These are phyloP conservation scores for Aaosphaeria arxii DNA, from an alignment of 2,329 filamentous ascomycete species.

Conservation along the genomic window DNA sequence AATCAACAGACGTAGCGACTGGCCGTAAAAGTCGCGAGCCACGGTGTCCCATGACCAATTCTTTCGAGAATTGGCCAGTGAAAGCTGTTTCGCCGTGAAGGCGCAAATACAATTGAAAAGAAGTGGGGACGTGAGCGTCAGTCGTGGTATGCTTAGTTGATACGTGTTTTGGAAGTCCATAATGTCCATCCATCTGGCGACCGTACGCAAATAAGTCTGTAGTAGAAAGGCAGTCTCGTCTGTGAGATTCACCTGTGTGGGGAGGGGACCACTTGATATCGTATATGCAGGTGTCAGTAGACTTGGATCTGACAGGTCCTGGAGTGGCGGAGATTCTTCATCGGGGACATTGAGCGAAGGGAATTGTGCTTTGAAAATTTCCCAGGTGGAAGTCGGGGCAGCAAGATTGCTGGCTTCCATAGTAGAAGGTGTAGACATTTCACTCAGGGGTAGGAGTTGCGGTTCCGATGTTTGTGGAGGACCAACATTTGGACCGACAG, in stretches of 20 bases:
- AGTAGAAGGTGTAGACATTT: neutral
- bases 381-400: slow-evolving; percentile 11
- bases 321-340: slow-evolving; percentile 8
- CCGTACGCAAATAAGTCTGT: slow-evolving; percentile 28
- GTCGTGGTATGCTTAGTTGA: slow-evolving; percentile 24
- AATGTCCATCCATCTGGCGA: slow-evolving; percentile 35
- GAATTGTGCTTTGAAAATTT: slow-evolving; percentile 24
- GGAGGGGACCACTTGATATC: slow-evolving; percentile 1
- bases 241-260: slow-evolving; percentile 10
- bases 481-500: slow-evolving; percentile 5
- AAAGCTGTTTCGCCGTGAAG: slow-evolving; percentile 33
- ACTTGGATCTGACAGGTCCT: slow-evolving; percentile 8
- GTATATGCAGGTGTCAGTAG: slow-evolving; percentile 6
- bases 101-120: slow-evolving; percentile 34
- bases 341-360: slow-evolving; percentile 15
- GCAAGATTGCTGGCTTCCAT: neutral
- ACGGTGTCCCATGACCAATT: slow-evolving; percentile 28
- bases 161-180: slow-evolving; percentile 30
- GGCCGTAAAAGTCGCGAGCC: slow-evolving; percentile 27
- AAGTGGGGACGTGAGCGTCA: slow-evolving; percentile 26
- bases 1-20: slow-evolving; percentile 28
- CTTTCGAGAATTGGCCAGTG: slow-evolving; percentile 16
- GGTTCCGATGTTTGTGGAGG: slow-evolving; percentile 4
- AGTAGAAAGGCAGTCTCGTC: slow-evolving; percentile 30
- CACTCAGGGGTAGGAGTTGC: neutral